phyloP scores from a whole-genome alignment of 1,284 basidiomycete species.

The Ustilago crameri region DNA sequence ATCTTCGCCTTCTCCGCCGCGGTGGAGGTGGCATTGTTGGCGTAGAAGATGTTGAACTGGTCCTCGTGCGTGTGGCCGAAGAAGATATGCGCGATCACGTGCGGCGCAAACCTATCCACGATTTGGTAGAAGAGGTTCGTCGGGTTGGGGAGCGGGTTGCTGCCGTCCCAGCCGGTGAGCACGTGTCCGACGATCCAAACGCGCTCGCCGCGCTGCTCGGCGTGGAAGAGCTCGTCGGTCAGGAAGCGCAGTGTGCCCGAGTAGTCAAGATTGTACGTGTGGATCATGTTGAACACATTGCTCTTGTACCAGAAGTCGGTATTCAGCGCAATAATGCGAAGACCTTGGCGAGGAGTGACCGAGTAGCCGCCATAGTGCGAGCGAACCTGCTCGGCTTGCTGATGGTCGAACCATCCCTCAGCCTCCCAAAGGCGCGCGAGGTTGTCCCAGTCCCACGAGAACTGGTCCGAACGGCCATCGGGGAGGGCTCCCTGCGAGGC shows the following conservation, averaged over 20 bases:
- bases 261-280: slow-evolving; percentile 77
- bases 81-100: slow-evolving; percentile 83
- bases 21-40: slow-evolving; percentile 74
- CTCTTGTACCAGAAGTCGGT: slow-evolving; percentile 72
- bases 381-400: slow-evolving; percentile 74
- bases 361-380: slow-evolving; percentile 81
- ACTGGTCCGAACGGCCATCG: slow-evolving; percentile 54
- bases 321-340: slow-evolving; percentile 80
- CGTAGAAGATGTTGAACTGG: slow-evolving; percentile 81
- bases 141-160: slow-evolving; percentile 73
- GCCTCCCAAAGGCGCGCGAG: slow-evolving; percentile 54
- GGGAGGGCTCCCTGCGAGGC: slow-evolving; percentile 54
- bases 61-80: slow-evolving; percentile 86
- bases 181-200: slow-evolving; percentile 86
- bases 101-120: slow-evolving; percentile 80
- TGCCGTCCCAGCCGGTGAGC: slow-evolving; percentile 75
- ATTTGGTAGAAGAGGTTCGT: slow-evolving; percentile 70
- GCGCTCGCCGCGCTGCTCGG: slow-evolving; percentile 55
- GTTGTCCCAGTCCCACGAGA: slow-evolving; percentile 66
- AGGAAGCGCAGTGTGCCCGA: slow-evolving; percentile 81
- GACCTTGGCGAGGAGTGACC: slow-evolving; percentile 76
- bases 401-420: slow-evolving; percentile 77
- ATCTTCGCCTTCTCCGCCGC: slow-evolving; percentile 23
- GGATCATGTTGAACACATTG: slow-evolving; percentile 80
- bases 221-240: slow-evolving; percentile 79